Evolutionary conservation across 768 basidiomycete genomes (phyloP).

Genomic region (Phlegmacium glaucopus): DNA sequence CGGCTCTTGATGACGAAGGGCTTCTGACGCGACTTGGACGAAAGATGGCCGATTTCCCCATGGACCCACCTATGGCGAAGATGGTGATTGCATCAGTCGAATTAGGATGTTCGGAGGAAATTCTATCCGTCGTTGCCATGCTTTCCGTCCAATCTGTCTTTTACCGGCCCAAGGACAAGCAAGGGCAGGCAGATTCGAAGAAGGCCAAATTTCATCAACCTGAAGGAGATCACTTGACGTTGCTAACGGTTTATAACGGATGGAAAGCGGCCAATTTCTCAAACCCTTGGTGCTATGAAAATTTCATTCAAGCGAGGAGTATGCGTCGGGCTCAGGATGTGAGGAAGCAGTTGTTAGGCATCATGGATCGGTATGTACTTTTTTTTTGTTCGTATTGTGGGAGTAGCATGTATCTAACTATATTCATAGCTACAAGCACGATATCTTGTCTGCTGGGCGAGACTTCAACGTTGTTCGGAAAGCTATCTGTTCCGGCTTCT

Average conservation of each 20-base stretch:
- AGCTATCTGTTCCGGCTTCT: constrained; percentile 97
- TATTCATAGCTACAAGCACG: constrained; percentile 83
- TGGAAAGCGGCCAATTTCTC: constrained; percentile 97
- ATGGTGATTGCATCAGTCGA: constrained; percentile 99
- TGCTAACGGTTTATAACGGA: constrained; percentile 95
- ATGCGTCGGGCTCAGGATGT: constrained; percentile 98
- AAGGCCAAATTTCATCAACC: constrained; percentile 99
- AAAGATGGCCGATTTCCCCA: constrained; percentile 99
- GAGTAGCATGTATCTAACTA: constrained; percentile 8
- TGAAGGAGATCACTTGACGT: constrained; percentile 92
- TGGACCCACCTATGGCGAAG: constrained; percentile 94
- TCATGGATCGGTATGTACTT: constrained; percentile 94
- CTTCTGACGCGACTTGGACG: constrained; percentile 89
- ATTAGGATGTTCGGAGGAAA: constrained; percentile 96
- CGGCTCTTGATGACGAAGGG: constrained; percentile 96
- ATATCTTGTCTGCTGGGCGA: constrained; percentile 86
- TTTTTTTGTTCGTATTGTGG: not conserved
- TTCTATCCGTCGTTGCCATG: constrained; percentile 97
- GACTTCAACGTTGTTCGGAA: constrained; percentile 93
- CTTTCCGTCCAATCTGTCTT: constrained; percentile 94
- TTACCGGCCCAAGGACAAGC: constrained; percentile 99
- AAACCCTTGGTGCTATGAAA: constrained; percentile 99
- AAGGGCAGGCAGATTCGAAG: constrained; percentile 98
- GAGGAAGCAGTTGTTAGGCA: constrained; percentile 93
- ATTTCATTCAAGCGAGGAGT: constrained; percentile 96